Evolutionary conservation across 148 eudicot species (phyloP).

Genomic region (Vaccinium myrtillus): DNA sequence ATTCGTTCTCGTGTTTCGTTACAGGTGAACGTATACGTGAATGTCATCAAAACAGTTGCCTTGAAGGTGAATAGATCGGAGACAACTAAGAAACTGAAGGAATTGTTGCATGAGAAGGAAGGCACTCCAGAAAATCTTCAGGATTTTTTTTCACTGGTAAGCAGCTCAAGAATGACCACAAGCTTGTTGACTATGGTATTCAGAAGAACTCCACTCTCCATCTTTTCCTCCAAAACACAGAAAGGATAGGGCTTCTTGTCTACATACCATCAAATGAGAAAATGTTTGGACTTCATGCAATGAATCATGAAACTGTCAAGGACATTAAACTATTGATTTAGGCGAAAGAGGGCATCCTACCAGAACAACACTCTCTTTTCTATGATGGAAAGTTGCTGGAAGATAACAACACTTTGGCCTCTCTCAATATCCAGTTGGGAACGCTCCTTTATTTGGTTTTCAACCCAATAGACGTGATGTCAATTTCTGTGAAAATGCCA

Average conservation of each 20-base stretch:
- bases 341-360: conserved; percentile 7
- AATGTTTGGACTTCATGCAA: background rate
- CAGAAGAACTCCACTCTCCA: conserved; percentile 23
- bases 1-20: background rate
- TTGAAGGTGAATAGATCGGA: conserved; percentile 17
- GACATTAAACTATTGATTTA: background rate
- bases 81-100: conserved; percentile 20
- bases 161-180: conserved; percentile 22
- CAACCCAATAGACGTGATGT: conserved; percentile 24
- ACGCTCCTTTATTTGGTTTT: conserved; percentile 24
- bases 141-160: conserved; percentile 16
- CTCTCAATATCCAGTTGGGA: background rate
- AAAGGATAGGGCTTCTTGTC: background rate
- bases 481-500: conserved; percentile 22
- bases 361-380: conserved; percentile 18
- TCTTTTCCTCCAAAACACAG: conserved; percentile 5
- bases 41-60: no score
- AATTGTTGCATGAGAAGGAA: conserved; percentile 7
- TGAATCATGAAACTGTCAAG: conserved; percentile 15
- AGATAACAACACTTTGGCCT: conserved; percentile 19
- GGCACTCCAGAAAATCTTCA: conserved; percentile 29
- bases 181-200: conserved; percentile 24
- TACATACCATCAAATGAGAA: conserved; percentile 18
- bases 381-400: conserved; percentile 24
- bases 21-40: conserved; percentile 14